Base-by-base conservation (phyloP, 106 monocot species). In the Xerophyta viscosa region DNA sequence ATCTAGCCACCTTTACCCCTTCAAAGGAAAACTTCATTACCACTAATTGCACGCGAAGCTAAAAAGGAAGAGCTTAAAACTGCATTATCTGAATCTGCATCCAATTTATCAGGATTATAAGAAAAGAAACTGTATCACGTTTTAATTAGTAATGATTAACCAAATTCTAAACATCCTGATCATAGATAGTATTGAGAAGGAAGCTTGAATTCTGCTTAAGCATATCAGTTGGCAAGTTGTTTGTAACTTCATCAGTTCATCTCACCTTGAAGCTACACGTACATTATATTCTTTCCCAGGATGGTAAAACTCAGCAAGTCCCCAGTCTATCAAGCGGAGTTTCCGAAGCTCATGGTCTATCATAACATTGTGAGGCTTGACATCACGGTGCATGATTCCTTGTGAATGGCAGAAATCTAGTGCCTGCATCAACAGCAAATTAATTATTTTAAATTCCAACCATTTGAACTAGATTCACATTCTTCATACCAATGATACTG, bases 341-440 rank as follows among this genome's bases (percentile, higher is more conserved):
- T 80, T 80, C 20, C 75, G 69, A 21, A 75, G 70, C 58, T 80
- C 75, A 63, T 80, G 80, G 42, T 80, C 80, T 36, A 80, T 80
- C 80, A 80, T 80, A 14, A 80, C 80, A 54, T 80, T 80, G 48
- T 80, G 80, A 27, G 80, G 80, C 41, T 80, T 80, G 31, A 80
- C 80, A 75, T 80, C 80, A 54, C 80, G 74, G 49, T 80, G 80
- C 80, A 80, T 80, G 41, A 80, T 80, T 53, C 80, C 80, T 61
- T 80, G 80, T 22, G 80, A 75, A 48, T 80, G 80, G 36, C 80
- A 80, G 54, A 75, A 75, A 60, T 80, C 80, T 20, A 80, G 37
- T 41, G 80, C 80, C 80, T 80, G 58, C 17, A 54, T 27, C n/a
- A n/a, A n/a, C n/a, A n/a, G n/a, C n/a, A n/a, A n/a, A n/a, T n/a